Percentiles rank a stretch among this genome's conserved stretches.
Conservation (phyloP, 257 asterid species). For the Ajuga chamaepitys region DNA sequence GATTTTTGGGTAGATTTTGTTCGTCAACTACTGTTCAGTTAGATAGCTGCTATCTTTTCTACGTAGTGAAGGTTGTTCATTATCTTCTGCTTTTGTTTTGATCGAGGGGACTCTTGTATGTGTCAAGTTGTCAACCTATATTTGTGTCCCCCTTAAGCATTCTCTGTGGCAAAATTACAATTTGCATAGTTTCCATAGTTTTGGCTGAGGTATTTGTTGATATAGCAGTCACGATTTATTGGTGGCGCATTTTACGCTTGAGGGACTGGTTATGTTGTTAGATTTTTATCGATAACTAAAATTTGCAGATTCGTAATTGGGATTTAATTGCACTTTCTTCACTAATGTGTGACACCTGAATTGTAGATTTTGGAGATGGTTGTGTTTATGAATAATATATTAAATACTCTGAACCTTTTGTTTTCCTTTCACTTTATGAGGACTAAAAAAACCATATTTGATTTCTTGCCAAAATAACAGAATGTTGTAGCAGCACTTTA, state of each 20-base stretch:
- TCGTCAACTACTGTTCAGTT: not conserved
- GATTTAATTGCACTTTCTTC: not conserved
- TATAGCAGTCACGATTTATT: not conserved
- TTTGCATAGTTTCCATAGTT: not conserved
- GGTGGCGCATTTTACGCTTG: not conserved
- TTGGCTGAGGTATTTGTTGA: not conserved
- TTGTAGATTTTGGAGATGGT: not conserved
- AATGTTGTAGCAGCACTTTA: not conserved
- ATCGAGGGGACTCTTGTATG: not conserved
- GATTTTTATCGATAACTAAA: not conserved
- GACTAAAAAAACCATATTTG: not conserved
- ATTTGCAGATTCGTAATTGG: not conserved
- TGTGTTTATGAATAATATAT: not conserved
- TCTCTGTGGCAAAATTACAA: not conserved
- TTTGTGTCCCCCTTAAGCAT: not conserved
- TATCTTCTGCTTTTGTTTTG: not conserved
- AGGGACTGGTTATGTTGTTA: not conserved
- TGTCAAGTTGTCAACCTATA: not conserved
- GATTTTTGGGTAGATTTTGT: not conserved
- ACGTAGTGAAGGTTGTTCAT: not conserved
- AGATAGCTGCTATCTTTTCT: not conserved
- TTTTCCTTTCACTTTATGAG: conserved; percentile 3
- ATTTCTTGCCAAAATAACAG: not conserved
- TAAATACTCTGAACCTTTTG: not conserved
- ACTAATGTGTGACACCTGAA: not conserved